Evolutionary conservation across 495 filamentous ascomycete species (phyloP).

Genomic region (Xylaria curta): DNA sequence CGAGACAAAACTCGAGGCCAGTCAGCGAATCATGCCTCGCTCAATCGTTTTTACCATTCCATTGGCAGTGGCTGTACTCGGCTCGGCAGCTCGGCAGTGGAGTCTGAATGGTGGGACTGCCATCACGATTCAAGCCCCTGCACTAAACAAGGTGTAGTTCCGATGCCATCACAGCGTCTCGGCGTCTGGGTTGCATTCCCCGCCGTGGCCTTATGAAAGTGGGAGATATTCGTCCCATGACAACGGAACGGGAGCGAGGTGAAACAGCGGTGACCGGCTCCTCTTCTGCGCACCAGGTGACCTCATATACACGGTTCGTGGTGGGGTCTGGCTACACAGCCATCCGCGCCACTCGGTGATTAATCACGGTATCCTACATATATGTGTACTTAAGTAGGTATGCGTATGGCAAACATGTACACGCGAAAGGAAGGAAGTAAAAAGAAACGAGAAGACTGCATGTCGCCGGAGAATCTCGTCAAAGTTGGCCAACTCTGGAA

Average conservation of each 20-base stretch:
- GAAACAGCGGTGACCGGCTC: slow-evolving; percentile 18
- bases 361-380: slow-evolving; percentile 1
- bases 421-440: background rate
- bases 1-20: background rate
- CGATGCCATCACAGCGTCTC: slow-evolving; percentile 13
- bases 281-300: background rate
- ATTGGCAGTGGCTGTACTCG: slow-evolving; percentile 22
- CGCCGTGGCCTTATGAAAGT: background rate
- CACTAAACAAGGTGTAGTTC: background rate
- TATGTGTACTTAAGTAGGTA: background rate
- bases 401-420: background rate
- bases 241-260: background rate
- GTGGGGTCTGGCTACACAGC: slow-evolving; percentile 5
- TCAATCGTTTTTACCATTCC: background rate
- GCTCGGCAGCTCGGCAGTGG: slow-evolving; percentile 25
- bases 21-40: background rate
- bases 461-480: background rate
- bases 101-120: slow-evolving; percentile 10
- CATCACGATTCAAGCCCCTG: background rate
- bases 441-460: background rate
- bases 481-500: background rate
- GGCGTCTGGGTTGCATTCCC: slow-evolving; percentile 8
- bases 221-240: background rate
- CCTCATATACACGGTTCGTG: background rate
- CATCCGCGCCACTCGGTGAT: background rate